phyloP scores from a whole-genome alignment of 345 rosid genomes.

The Atalantia buxifolia region DNA sequence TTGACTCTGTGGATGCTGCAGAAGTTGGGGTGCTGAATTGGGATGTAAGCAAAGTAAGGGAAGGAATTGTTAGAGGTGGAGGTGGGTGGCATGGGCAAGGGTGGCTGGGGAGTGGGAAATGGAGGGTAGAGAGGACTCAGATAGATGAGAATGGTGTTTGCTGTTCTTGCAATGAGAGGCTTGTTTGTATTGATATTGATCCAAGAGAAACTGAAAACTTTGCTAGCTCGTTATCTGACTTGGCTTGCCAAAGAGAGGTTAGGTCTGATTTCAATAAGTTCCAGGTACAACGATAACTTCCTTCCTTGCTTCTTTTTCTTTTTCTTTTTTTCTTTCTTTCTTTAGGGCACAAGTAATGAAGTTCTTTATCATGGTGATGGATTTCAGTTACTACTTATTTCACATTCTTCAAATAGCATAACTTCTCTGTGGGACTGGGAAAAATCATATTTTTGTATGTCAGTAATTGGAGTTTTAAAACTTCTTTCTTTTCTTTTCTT shows the following conservation, averaged over 20 bases:
- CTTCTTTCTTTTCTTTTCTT: no score
- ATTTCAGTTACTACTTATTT: background rate
- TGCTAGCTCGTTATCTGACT: slow-evolving; percentile 56
- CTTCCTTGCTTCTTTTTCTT: background rate
- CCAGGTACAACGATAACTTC: slow-evolving; percentile 41
- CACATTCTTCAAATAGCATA: background rate
- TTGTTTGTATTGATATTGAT: slow-evolving; percentile 91
- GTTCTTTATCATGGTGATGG: background rate
- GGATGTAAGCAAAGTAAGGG: slow-evolving; percentile 53
- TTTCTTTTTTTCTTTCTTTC: no score
- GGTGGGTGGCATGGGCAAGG: slow-evolving; percentile 99
- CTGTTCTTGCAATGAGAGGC: slow-evolving; percentile 67
- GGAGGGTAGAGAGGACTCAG: slow-evolving; percentile 68
- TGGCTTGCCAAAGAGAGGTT: slow-evolving; percentile 66
- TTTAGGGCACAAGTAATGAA: background rate
- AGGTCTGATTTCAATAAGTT: slow-evolving; percentile 53
- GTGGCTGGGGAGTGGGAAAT: slow-evolving; percentile 80
- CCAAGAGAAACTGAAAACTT: slow-evolving; percentile 75
- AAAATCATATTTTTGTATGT: background rate
- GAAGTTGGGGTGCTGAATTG: slow-evolving; percentile 51
- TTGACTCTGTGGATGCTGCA: slow-evolving; percentile 56
- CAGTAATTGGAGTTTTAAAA: background rate
- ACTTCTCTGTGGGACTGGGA: background rate
- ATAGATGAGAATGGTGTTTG: slow-evolving; percentile 74
- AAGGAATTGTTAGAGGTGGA: slow-evolving; percentile 67